Base-by-base conservation (phyloP, 805 yeast species). In the Sugiyamaella mastotermitis region DNA sequence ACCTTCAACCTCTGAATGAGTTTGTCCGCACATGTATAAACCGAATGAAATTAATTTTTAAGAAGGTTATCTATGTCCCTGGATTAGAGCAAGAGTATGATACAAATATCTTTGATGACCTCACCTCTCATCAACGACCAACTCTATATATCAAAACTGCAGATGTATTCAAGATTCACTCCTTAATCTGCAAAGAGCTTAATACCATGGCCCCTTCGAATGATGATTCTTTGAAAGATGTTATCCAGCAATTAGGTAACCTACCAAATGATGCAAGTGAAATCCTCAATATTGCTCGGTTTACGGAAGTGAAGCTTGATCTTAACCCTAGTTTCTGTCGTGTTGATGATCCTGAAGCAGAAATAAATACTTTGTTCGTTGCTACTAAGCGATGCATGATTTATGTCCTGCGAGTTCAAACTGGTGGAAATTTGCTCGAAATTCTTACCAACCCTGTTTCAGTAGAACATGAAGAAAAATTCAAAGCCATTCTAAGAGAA, bases 301-400 rank as follows among this genome's bases (percentile, higher is more conserved):
- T 73, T 41, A 73, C 77, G 0, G 65, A 58, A 31, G 59, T 77
- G 30, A 74, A 77, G 3, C 62, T 84, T 37, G 74, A 69, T 37
- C 63, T 84, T 46, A 79, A 80, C 53, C 76, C 82, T 1, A 64
- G 72, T 17, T 71, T 65, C 37, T 68, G 72, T 38, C 67, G 57
- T 5, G 51, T 55, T 1, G 60, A 51, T 13, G 66, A 67, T 11
- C 64, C 66, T 4, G 84, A 81, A 37, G 71, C 78, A 1, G 79
- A 77, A 51, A 60, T 71, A 26, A 72, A 72, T 37, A 64, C 81
- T 4, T 60, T 84, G 21, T 65, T 80, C 51, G 71, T 85, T 37
- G 87, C 85, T 53, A 86, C 83, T 0, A 90, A 90, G 57, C 67
- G 95, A 45, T 81, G 87, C 48, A 63, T 88, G n/a, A 62, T 82